These are phyloP conservation scores for Trichophyton rubrum DNA, from an alignment of 2,329 filamentous ascomycete genomes.

Conservation along the genomic window DNA sequence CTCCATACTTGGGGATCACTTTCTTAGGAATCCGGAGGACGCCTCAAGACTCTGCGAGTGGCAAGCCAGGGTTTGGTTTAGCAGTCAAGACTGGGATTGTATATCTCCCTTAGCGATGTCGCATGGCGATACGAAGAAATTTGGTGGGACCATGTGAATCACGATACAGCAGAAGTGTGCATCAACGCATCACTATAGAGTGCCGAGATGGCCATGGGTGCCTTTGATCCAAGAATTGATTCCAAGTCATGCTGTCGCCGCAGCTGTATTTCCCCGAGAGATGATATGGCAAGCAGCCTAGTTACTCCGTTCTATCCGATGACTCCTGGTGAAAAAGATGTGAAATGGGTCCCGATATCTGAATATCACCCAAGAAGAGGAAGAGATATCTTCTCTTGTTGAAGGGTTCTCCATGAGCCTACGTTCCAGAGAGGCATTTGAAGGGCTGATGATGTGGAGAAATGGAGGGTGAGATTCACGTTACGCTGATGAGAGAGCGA, in stretches of 20 bases:
- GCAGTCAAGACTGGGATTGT: not conserved
- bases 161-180: not conserved
- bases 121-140: conserved; percentile 1
- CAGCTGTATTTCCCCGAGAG: no score
- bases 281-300: no score
- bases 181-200: not conserved
- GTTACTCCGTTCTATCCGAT: no score
- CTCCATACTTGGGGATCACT: not conserved
- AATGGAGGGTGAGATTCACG: not conserved
- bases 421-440: not conserved
- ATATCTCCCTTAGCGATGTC: not conserved
- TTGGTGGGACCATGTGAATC: not conserved
- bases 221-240: no score
- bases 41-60: not conserved
- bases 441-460: not conserved
- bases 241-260: no score
- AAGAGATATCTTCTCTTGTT: not conserved
- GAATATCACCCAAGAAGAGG: no score
- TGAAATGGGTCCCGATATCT: no score
- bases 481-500: not conserved
- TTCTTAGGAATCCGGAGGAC: not conserved
- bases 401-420: not conserved
- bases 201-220: not conserved
- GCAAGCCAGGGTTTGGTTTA: not conserved
- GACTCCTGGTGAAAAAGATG: no score